Base-by-base conservation (phyloP, 2,329 filamentous ascomycete species). In the Exophiala alcalophila region DNA sequence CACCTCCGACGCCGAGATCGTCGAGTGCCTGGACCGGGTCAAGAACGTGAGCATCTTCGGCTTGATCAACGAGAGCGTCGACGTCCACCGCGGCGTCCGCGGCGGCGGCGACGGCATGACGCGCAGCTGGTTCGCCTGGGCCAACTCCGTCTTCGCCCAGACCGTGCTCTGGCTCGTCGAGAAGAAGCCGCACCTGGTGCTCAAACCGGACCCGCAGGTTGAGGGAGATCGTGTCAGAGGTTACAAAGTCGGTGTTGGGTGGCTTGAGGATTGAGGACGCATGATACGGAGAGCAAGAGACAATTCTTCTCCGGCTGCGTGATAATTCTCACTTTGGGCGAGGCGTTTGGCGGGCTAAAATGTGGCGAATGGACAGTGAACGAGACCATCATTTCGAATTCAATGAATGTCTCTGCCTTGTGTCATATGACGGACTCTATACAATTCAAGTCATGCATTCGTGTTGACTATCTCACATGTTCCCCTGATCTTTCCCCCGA, bases 71-170 rank as follows among this genome's bases (percentile, higher is more conserved):
- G 92, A 98, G 69, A 94, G 86, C 57, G 80, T 98, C 27, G 80
- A 95, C 58, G 91, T 97, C 4, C 81, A 91, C 49, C 68, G 76
- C 45, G 54, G 52, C 12, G 48, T 55, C 8, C 30, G 44, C 14
- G 6, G 18, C 8, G 24, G 45, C 5, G 67, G 74, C 23, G 67
- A 65, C 27, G 72, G 78, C 25, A 97, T 92, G 64, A 96, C 91
- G 2, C 74, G 89, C 52, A 88, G 84, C 59, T 97, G 91, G 91
- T 97, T 97, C 63, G 88, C 91, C 2, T 97, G 90, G 92, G 92
- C 92, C 8, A 98, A 98, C 57, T 92, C 88, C 1, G 88, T 98
- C 8, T 97, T 95, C 66, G 89, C 91, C 10, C 83, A 88, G 64
- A 94, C 90, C 0, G 87, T 98, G 31, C 69, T 98, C 37, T 88